These are phyloP conservation scores for Globisporangium acanthophoron DNA, from an alignment of 352 stramenopile genomes.

Conservation along the genomic window DNA sequence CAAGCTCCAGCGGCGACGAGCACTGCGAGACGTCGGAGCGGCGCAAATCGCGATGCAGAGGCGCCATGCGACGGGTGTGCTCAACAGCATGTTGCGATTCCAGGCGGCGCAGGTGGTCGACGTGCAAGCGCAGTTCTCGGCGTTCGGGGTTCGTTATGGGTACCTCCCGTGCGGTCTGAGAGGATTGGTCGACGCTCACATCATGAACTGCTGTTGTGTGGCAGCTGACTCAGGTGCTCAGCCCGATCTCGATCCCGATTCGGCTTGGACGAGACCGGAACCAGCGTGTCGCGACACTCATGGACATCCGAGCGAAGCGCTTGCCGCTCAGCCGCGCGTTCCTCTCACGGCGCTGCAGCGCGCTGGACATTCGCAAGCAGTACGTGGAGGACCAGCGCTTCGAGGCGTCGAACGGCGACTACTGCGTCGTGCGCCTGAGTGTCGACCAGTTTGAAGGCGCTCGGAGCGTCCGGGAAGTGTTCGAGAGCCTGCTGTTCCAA, in stretches of 20 bases:
- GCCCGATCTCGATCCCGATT: not conserved
- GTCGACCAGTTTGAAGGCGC: not conserved
- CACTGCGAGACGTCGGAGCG: too few species aligned
- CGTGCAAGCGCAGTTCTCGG: not conserved
- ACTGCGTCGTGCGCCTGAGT: not conserved
- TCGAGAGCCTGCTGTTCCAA: not conserved
- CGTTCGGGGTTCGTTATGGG: not conserved
- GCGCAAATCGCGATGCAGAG: not conserved
- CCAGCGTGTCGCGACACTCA: not conserved
- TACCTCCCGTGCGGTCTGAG: too few species aligned
- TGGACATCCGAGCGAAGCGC: not conserved
- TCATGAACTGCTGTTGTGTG: too few species aligned
- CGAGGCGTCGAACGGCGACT: not conserved
- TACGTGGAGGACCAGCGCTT: not conserved
- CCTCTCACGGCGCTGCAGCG: not conserved
- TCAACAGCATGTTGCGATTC: too few species aligned
- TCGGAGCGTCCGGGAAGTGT: not conserved
- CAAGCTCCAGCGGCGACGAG: not conserved
- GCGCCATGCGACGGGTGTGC: not conserved
- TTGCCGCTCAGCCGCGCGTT: not conserved
- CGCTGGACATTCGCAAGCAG: not conserved
- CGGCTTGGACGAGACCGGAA: not conserved
- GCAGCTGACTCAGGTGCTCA: not conserved
- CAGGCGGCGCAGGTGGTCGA: not conserved
- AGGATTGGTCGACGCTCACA: too few species aligned